phyloP scores from a whole-genome alignment of 257 asterid genomes.

The Lycium barbarum region DNA sequence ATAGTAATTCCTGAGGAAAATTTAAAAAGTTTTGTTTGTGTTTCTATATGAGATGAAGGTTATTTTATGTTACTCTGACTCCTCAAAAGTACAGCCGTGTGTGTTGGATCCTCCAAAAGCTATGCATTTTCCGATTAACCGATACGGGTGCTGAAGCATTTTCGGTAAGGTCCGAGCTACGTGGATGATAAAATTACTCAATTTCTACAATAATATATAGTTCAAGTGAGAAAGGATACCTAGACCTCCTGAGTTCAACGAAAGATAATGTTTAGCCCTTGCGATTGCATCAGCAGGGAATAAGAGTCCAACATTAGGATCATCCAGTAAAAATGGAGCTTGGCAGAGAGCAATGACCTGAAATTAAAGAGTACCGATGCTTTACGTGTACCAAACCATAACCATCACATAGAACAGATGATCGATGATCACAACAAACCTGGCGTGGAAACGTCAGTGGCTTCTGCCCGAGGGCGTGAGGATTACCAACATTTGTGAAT shows the following conservation, averaged over 20 bases:
- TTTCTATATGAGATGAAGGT: too few relatives aligned
- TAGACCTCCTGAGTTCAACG: slow-evolving; percentile 87
- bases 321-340: slow-evolving; percentile 96
- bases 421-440: slow-evolving; percentile 44
- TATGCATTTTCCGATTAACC: neutral
- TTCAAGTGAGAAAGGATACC: slow-evolving; percentile 48
- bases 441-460: slow-evolving; percentile 95
- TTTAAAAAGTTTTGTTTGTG: too few relatives aligned
- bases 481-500: slow-evolving; percentile 94
- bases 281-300: slow-evolving; percentile 98
- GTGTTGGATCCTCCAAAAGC: neutral
- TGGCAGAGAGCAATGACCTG: slow-evolving; percentile 99
- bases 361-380: neutral
- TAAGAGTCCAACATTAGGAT: slow-evolving; percentile 90
- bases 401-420: neutral
- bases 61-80: neutral
- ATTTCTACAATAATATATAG: neutral
- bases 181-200: neutral
- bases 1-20: neutral
- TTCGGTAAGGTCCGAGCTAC: neutral
- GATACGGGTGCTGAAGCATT: neutral
- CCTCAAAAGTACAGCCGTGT: neutral
- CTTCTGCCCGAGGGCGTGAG: slow-evolving; percentile 94
- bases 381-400: neutral
- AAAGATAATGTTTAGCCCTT: slow-evolving; percentile 86